Conservation (phyloP, 139 green algal genomes). For the Coelastrella sp. region DNA sequence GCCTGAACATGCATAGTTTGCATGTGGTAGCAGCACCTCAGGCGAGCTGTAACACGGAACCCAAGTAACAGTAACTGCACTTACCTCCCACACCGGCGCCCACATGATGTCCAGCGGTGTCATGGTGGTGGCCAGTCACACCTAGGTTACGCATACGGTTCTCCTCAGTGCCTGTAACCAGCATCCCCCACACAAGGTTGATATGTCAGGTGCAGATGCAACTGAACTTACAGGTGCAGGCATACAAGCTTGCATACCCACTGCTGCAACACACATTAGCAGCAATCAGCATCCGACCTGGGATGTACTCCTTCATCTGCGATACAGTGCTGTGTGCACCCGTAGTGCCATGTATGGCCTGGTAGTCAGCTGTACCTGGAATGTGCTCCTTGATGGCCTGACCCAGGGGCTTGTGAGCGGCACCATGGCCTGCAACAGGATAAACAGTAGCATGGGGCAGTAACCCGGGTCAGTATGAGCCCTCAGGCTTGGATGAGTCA, state of each 20-base stretch:
- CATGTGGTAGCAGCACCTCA: too few relatives aligned
- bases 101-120: neutral
- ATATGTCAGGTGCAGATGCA: too few relatives aligned
- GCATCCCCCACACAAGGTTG: too few relatives aligned
- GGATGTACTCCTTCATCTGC: slow-evolving; percentile 24
- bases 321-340: neutral
- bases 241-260: too few relatives aligned
- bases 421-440: neutral
- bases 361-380: slow-evolving; percentile 21
- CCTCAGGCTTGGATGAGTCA: too few relatives aligned
- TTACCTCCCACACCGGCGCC: neutral
- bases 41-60: too few relatives aligned
- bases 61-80: too few relatives aligned
- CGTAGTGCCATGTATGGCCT: slow-evolving; percentile 29
- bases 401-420: slow-evolving; percentile 5
- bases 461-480: too few relatives aligned
- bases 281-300: neutral
- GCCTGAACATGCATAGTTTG: too few relatives aligned
- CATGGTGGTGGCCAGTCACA: neutral
- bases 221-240: too few relatives aligned
- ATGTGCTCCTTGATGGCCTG: slow-evolving; percentile 34
- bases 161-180: neutral
- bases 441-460: too few relatives aligned
- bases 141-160: neutral
- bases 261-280: too few relatives aligned